Conservation (phyloP, 768 basidiomycete species). For the Naganishia vishniacii region DNA sequence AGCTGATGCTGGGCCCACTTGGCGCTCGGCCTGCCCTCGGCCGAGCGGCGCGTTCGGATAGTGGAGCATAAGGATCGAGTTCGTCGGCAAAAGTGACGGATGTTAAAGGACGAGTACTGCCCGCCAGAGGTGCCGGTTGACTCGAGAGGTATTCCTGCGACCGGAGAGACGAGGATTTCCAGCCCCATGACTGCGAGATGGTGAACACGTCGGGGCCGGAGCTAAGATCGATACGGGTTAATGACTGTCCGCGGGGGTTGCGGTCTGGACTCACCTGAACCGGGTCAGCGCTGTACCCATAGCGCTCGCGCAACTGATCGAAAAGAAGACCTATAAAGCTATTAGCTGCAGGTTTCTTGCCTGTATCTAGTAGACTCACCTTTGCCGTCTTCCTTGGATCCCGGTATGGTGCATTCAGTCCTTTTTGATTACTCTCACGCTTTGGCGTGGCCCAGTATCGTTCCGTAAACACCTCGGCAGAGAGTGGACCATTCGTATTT, state of each 20-base stretch:
- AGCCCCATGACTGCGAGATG: conserved; percentile 86
- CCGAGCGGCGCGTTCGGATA: not conserved
- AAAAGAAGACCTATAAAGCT: conserved; percentile 68
- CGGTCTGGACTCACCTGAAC: conserved; percentile 3
- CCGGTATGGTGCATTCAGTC: conserved; percentile 28
- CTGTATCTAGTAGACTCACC: conserved; percentile 32
- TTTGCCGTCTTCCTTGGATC: conserved; percentile 38
- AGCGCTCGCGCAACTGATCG: conserved; percentile 71
- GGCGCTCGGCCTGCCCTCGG: not conserved
- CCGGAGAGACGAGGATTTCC: conserved; percentile 65
- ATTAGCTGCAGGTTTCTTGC: conserved; percentile 27
- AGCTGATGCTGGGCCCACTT: not conserved
- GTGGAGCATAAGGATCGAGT: not conserved
- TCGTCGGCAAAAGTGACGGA: conserved; percentile 7
- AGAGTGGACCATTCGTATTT: conserved; percentile 13
- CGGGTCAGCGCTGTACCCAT: conserved; percentile 75
- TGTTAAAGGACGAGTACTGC: not conserved
- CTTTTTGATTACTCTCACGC: conserved; percentile 15
- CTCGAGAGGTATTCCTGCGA: conserved; percentile 54
- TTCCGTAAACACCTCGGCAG: conserved; percentile 8
- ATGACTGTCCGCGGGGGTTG: conserved; percentile 41
- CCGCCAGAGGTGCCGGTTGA: not conserved
- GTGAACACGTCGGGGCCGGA: conserved; percentile 81
- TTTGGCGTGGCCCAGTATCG: not conserved
- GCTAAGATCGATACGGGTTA: not conserved